Base-by-base conservation (phyloP, 306 rosid genomes). In the Echinosophora koreensis region DNA sequence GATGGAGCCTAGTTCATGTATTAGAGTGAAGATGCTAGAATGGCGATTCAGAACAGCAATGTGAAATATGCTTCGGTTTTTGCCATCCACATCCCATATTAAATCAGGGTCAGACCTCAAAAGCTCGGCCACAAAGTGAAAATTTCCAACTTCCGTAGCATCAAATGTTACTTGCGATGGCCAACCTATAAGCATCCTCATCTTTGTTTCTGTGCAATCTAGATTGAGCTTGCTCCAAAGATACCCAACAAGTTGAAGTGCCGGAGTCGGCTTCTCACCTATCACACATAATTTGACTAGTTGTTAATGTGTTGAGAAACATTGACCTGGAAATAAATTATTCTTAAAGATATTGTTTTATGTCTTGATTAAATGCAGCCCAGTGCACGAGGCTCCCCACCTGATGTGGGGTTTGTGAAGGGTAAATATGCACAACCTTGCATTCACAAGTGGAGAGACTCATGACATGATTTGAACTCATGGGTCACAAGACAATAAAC, bases 31-130 rank as follows among this genome's bases (percentile, higher is more conserved):
- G 60, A 85, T 78, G 30, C 34, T 62, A n/a, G 83, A 74, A 74
- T 81, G 84, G 42, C 84, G 86, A 35, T 69, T 67, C 6, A 81
- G 32, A 27, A 85, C 88, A 63, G 88, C 88, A 30, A 74, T 81
- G 65, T 85, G 86, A 50, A 85, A 56, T 63, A 85, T 78, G 66
- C 59, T 81, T 82, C 84, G 28, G 39, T 78, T 74, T 78, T 32
- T 60, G 6, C 2, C n/a, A 66, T 81, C 83, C 54, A 71, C 30
- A 77, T 81, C 88, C 81, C 78, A 67, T 27, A 85, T 67, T 11
- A 85, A 54, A 55, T 85, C 88, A 41, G 88, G 85, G 61, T 81
- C 60, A 6, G 63, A 44, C 39, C 66, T 73, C 54, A 77, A 16
- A 10, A 85, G 83, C 39, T 78, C 77, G 9, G 44, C 83, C 18